Conservation (phyloP, 345 rosid species). For the Acer saccharum region DNA sequence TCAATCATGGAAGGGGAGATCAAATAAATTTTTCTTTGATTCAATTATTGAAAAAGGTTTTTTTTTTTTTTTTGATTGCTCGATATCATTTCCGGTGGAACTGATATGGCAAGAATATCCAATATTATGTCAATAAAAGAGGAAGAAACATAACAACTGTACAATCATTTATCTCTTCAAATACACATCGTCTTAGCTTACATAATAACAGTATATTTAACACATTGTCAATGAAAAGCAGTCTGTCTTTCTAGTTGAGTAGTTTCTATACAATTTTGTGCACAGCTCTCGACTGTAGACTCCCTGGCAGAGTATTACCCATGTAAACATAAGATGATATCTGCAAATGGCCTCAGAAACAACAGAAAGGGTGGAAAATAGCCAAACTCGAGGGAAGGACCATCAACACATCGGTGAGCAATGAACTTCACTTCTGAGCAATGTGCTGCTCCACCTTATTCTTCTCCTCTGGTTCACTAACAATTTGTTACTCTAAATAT, state of each 20-base stretch:
- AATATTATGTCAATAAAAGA: too few relatives aligned
- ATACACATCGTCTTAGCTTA: conserved; percentile 10
- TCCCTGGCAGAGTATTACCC: conserved; percentile 18
- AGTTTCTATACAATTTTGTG: conserved; percentile 37
- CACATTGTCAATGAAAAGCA: conserved; percentile 5
- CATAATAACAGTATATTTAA: neutral
- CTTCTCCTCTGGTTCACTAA: conserved; percentile 30
- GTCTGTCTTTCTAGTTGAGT: conserved; percentile 29
- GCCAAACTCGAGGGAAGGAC: conserved; percentile 25
- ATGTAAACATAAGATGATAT: conserved; percentile 21
- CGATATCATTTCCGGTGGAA: neutral
- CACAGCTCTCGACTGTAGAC: conserved; percentile 21
- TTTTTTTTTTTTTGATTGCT: too few relatives aligned
- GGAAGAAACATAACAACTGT: conserved; percentile 5
- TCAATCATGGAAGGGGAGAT: neutral
- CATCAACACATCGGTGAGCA: conserved; percentile 17
- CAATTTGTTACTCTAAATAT: conserved; percentile 36
- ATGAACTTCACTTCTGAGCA: conserved; percentile 30
- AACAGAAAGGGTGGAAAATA: neutral
- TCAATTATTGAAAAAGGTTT: too few relatives aligned
- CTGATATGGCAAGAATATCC: too few relatives aligned
- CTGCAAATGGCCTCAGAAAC: conserved; percentile 20
- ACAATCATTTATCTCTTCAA: conserved; percentile 10
- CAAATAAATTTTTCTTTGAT: too few relatives aligned
- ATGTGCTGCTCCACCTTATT: conserved; percentile 40